Evolutionary conservation across 768 basidiomycete species (phyloP).

Genomic region (Lepiota venenata): DNA sequence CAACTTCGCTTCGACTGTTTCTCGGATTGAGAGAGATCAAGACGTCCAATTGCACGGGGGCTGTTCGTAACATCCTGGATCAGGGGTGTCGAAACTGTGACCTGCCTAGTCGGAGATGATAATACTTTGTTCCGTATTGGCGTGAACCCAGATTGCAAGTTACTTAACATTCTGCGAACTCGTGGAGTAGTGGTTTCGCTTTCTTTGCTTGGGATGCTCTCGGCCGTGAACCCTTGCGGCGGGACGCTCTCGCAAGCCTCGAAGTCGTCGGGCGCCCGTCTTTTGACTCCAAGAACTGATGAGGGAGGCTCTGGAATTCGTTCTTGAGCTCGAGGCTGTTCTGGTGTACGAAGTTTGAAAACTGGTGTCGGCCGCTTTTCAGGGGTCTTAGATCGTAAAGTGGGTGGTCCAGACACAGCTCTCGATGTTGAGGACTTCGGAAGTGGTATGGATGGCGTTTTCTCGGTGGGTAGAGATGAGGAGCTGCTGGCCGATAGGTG

Average conservation of each 20-base stretch:
- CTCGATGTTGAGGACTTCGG: constrained; percentile 24
- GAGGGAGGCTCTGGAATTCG: constrained; percentile 27
- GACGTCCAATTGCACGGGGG: constrained; percentile 34
- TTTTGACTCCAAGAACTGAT: constrained; percentile 60
- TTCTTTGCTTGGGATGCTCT: constrained; percentile 44
- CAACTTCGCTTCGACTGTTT: constrained; percentile 62
- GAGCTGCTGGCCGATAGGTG: constrained; percentile 17
- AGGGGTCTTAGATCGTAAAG: constrained; percentile 50
- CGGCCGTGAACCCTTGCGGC: constrained; percentile 61
- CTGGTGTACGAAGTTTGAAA: constrained; percentile 53
- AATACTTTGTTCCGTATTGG: constrained; percentile 55
- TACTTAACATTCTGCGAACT: constrained; percentile 54
- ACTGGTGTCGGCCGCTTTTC: constrained; percentile 41
- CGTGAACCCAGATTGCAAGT: constrained; percentile 66
- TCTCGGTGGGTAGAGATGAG: constrained; percentile 14
- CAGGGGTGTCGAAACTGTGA: constrained; percentile 31
- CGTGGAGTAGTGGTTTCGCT: constrained; percentile 52
- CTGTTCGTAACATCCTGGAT: constrained; percentile 67
- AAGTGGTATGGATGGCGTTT: constrained; percentile 14
- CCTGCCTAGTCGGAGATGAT: constrained; percentile 48
- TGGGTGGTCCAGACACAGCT: constrained; percentile 42
- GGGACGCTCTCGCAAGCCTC: constrained; percentile 54
- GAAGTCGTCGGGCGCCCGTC: constrained; percentile 75
- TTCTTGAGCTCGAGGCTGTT: constrained; percentile 27
- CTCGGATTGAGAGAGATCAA: constrained; percentile 25